Percentiles rank a stretch among this genome's conserved stretches.
Conservation (phyloP, 495 filamentous ascomycete species). For the Staphylotrichum longicolle region DNA sequence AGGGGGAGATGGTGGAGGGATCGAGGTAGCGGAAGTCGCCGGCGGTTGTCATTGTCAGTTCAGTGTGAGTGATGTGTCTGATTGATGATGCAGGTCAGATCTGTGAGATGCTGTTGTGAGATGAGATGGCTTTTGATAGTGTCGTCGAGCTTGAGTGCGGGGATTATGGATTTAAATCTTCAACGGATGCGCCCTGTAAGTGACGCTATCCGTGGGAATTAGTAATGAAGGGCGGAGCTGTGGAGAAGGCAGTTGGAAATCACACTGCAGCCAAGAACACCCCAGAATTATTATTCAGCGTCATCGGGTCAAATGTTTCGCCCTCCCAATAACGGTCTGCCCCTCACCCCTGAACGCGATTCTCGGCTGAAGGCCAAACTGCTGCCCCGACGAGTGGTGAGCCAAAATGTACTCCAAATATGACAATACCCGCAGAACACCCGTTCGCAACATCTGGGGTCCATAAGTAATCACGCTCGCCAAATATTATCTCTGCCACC, state of each 20-base stretch:
- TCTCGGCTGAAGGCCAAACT: too few relatives aligned
- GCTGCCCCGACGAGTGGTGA: too few relatives aligned
- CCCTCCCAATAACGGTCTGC: too few relatives aligned
- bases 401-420: too few relatives aligned
- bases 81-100: background rate
- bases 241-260: background rate
- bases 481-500: too few relatives aligned
- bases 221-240: background rate
- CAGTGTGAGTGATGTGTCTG: background rate
- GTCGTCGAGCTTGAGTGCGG: background rate
- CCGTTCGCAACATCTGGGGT: too few relatives aligned
- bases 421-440: too few relatives aligned
- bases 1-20: conserved; percentile 24
- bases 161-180: background rate
- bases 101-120: background rate
- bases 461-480: too few relatives aligned
- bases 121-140: background rate
- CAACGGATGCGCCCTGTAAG: background rate
- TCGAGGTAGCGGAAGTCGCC: conserved; percentile 34
- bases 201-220: background rate
- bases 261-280: conserved; percentile 1
- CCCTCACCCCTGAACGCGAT: too few relatives aligned
- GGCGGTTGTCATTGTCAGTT: conserved; percentile 24
- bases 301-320: too few relatives aligned
- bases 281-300: background rate